Conservation (phyloP, 306 rosid species). For the Cucurbita ficifolia region DNA sequence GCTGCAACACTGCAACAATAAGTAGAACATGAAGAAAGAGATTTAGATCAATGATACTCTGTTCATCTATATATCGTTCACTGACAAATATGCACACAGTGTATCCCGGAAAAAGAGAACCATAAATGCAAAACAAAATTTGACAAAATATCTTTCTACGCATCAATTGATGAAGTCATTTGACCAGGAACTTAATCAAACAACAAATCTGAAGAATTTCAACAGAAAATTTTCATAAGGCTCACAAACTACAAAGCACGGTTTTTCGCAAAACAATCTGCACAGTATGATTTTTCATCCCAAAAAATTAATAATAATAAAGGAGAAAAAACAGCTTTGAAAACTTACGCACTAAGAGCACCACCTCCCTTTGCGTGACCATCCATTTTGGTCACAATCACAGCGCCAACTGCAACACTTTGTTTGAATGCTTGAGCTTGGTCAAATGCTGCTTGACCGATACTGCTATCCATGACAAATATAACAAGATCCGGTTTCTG, state of each 20-base stretch:
- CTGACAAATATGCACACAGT: not conserved
- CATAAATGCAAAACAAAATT: not conserved
- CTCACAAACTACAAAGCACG: not conserved
- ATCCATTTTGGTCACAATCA: slow-evolving; percentile 71
- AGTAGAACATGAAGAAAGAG: not conserved
- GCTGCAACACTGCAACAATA: slow-evolving; percentile 56
- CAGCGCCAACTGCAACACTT: slow-evolving; percentile 81
- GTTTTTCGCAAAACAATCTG: not conserved
- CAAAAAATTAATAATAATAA: not conserved
- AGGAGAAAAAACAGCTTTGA: not conserved
- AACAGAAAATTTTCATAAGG: not conserved
- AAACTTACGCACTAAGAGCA: slow-evolving; percentile 72
- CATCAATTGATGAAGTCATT: not conserved
- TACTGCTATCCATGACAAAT: slow-evolving; percentile 86
- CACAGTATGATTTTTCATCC: not conserved
- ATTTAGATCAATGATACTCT: not conserved
- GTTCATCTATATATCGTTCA: not conserved
- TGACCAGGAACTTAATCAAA: not conserved
- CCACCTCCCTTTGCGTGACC: slow-evolving; percentile 93
- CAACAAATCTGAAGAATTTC: not conserved
- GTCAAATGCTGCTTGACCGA: slow-evolving; percentile 87
- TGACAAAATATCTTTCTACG: not conserved
- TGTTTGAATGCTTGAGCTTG: slow-evolving; percentile 77
- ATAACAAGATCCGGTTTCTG: slow-evolving; percentile 80
- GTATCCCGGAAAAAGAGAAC: not conserved